phyloP scores from a whole-genome alignment of 2,329 filamentous ascomycete genomes.

The Allantophomopsis lycopodina region DNA sequence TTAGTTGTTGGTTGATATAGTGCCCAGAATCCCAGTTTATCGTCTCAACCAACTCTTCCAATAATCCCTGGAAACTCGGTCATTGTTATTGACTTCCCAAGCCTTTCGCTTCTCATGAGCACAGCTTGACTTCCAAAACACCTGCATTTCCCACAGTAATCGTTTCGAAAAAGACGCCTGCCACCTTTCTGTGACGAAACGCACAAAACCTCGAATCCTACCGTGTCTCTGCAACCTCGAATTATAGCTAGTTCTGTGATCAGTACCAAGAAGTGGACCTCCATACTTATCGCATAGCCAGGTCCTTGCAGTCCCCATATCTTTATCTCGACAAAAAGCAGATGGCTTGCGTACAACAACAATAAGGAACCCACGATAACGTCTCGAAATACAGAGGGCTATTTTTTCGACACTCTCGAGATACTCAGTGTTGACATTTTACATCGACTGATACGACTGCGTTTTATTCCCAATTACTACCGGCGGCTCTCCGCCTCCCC shows the following conservation, averaged over 20 bases:
- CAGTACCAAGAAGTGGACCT: not conserved
- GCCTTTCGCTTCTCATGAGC: no score
- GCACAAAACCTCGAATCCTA: not conserved
- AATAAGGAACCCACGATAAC: not conserved
- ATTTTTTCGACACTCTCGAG: not conserved
- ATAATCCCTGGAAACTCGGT: no score
- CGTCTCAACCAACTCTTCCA: no score
- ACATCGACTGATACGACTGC: no score
- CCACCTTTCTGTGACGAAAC: not conserved
- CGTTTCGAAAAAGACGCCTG: not conserved
- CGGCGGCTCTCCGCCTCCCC: slow-evolving; percentile 1
- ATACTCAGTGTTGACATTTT: not conserved
- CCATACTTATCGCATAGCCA: not conserved
- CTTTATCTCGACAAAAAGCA: not conserved
- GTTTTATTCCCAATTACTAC: not conserved
- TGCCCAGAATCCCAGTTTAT: no score
- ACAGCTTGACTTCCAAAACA: no score
- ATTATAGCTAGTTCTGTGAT: not conserved
- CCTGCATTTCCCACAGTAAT: not conserved
- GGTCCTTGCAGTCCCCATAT: not conserved
- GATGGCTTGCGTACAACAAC: not conserved
- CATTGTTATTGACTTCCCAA: no score
- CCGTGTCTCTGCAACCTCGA: not conserved
- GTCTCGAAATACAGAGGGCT: not conserved
- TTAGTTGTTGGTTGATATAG: no score